A percentile compares a stretch with the other conserved stretches of the same genome.
Conservation (phyloP, 2,329 filamentous ascomycete genomes). For the Penicillium vulpinum region DNA sequence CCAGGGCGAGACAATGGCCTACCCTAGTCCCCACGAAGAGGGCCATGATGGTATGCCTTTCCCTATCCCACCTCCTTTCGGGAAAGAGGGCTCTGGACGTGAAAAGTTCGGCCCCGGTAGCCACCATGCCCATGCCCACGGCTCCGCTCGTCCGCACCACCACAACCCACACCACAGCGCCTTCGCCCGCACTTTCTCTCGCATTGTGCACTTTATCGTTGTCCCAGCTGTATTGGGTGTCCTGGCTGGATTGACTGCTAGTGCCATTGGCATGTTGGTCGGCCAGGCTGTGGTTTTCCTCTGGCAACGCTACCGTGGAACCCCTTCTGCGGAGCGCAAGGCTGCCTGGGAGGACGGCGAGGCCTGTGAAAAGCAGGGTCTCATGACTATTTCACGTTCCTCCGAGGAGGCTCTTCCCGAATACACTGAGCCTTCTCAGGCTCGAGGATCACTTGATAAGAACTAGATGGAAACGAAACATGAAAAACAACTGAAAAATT, state of each 20-base stretch:
- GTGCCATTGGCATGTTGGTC: conserved; percentile 50
- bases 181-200: conserved; percentile 43
- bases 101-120: conserved; percentile 12
- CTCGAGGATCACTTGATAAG: conserved; percentile 31
- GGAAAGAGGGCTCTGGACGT: conserved; percentile 4
- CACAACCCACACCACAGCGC: conserved; percentile 35
- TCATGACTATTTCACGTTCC: conserved; percentile 33
- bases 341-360: conserved; percentile 37
- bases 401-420: conserved; percentile 38
- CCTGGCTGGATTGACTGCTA: conserved; percentile 47
- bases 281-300: conserved; percentile 48
- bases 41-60: conserved; percentile 6
- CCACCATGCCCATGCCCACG: conserved; percentile 14
- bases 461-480: conserved; percentile 25
- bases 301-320: conserved; percentile 45
- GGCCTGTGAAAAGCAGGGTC: conserved; percentile 45
- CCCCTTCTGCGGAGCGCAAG: conserved; percentile 27
- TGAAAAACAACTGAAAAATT: too few relatives aligned
- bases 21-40: conserved; percentile 5
- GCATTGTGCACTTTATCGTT: conserved; percentile 46
- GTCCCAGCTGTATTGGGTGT: conserved; percentile 50
- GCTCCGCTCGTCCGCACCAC: conserved; percentile 27
- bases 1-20: conserved; percentile 7
- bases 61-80: conserved; percentile 10
- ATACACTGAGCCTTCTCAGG: conserved; percentile 36